Percentiles rank a stretch among this genome's conserved stretches.
Conservation (phyloP, 129 eudicot genomes). For the Helianthus annuus region DNA sequence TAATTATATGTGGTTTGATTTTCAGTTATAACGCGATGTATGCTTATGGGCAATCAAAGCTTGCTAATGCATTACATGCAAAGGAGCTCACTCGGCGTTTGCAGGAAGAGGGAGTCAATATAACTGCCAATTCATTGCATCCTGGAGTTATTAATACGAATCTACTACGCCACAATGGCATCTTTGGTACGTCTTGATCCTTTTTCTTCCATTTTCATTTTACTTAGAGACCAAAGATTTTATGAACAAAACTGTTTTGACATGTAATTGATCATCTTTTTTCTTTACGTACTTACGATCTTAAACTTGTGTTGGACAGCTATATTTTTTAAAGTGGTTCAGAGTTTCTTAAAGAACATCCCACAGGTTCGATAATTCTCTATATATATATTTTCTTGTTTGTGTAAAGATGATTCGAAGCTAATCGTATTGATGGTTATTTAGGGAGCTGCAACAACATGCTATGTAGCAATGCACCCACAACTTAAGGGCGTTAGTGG, state of each 20-base stretch:
- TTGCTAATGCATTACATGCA: slow-evolving; percentile 72
- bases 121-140: slow-evolving; percentile 64
- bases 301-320: slow-evolving; percentile 23
- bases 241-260: slow-evolving; percentile 3
- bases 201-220: background rate
- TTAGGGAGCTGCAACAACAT: slow-evolving; percentile 83
- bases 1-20: background rate
- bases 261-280: background rate
- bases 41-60: slow-evolving; percentile 94
- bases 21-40: slow-evolving; percentile 53
- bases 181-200: slow-evolving; percentile 28
- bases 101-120: slow-evolving; percentile 60
- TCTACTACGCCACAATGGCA: slow-evolving; percentile 42
- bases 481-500: slow-evolving; percentile 68
- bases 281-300: slow-evolving; percentile 4
- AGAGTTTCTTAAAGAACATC: slow-evolving; percentile 55
- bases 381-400: background rate
- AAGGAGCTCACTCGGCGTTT: slow-evolving; percentile 63
- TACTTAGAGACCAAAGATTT: background rate
- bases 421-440: background rate
- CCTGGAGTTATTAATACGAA: slow-evolving; percentile 65
- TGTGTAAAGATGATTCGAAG: slow-evolving; percentile 1
- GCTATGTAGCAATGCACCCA: slow-evolving; percentile 83
- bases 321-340: slow-evolving; percentile 26
- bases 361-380: slow-evolving; percentile 49